Evolutionary conservation across 257 asterid species (phyloP).

Genomic region (Euphrasia confusa): DNA sequence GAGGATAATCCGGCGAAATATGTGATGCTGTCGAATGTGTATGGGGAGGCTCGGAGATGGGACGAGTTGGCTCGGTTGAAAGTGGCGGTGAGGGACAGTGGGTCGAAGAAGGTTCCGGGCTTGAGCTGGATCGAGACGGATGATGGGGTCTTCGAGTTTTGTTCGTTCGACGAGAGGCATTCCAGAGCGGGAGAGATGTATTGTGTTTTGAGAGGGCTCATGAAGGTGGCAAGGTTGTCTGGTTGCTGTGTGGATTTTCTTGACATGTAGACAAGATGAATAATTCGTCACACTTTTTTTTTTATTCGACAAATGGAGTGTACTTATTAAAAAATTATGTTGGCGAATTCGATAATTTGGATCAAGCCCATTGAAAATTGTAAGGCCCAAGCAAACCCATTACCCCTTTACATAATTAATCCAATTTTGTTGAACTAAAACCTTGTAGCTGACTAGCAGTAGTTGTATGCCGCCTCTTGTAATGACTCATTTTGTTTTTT

Average conservation of each 20-base stretch:
- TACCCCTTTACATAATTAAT: too few species aligned
- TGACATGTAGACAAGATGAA: background rate
- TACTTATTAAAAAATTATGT: too few species aligned
- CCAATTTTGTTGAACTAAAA: too few species aligned
- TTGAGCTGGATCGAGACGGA: conserved; percentile 63
- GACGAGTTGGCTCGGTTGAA: conserved; percentile 58
- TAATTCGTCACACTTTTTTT: too few species aligned
- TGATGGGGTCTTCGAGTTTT: conserved; percentile 54
- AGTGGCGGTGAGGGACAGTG: conserved; percentile 61
- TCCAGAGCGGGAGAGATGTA: conserved; percentile 50
- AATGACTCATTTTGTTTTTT: too few species aligned
- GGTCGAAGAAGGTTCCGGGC: conserved; percentile 62
- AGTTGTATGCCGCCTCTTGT: too few species aligned
- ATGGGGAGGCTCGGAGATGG: conserved; percentile 70
- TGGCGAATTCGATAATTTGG: too few species aligned
- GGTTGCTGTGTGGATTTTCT: background rate
- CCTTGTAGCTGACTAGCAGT: too few species aligned
- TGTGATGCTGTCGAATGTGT: conserved; percentile 67
- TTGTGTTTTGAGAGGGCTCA: conserved; percentile 49
- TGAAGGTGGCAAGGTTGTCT: conserved; percentile 35
- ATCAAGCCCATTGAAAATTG: too few species aligned
- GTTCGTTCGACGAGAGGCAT: conserved; percentile 68
- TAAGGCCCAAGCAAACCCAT: too few species aligned
- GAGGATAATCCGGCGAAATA: conserved; percentile 64
- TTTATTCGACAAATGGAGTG: too few species aligned